A percentile compares a stretch with the other conserved stretches of the same genome.
phyloP scores from a whole-genome alignment of 1,139 yeast species.

The Magnusiomyces paraingens region DNA sequence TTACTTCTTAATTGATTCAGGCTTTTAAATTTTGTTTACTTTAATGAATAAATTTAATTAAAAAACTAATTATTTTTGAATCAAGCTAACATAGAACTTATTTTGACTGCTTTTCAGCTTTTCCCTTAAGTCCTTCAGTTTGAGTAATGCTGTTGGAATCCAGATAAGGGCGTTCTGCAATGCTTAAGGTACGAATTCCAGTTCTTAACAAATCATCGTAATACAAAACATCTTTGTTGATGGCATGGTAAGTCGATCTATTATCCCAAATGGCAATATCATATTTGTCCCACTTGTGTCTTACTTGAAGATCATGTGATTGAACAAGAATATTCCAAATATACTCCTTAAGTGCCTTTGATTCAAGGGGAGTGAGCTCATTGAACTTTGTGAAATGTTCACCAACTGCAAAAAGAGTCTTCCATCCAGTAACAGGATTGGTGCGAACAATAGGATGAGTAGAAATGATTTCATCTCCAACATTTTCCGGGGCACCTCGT shows the following conservation, averaged over 20 bases:
- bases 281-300: conserved; percentile 48
- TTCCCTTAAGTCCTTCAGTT: conserved; percentile 35
- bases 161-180: conserved; percentile 50
- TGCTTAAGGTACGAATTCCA: conserved; percentile 53
- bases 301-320: conserved; percentile 36
- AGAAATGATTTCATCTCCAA: conserved; percentile 23
- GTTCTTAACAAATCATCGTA: conserved; percentile 38
- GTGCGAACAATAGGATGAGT: conserved; percentile 43
- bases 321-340: conserved; percentile 40
- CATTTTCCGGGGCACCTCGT: not conserved
- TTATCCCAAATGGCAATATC: conserved; percentile 46
- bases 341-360: conserved; percentile 36
- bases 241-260: conserved; percentile 31
- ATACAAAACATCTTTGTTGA: conserved; percentile 17
- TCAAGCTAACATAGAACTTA: too few relatives aligned
- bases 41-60: too few relatives aligned
- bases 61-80: too few relatives aligned
- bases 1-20: too few relatives aligned
- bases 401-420: conserved; percentile 39
- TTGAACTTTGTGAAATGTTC: conserved; percentile 37
- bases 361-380: conserved; percentile 38
- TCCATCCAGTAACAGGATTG: conserved; percentile 46
- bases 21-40: too few relatives aligned
- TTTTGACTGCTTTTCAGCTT: too few relatives aligned
- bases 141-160: conserved; percentile 48